These are phyloP conservation scores for Ogataea siamensis DNA, from an alignment of 805 yeast species.

Conservation along the genomic window DNA sequence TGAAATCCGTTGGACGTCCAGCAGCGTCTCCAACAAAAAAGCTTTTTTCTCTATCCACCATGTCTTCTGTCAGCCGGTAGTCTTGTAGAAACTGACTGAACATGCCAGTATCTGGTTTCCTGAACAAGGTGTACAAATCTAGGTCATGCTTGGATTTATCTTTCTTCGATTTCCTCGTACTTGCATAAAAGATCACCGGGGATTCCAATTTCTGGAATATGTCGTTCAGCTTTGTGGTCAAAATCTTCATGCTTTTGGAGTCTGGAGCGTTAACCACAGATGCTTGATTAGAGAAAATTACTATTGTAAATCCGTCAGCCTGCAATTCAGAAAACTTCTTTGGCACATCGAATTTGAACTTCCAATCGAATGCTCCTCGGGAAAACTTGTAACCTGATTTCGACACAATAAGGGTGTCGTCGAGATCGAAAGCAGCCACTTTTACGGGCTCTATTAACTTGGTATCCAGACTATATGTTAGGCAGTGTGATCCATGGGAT, in stretches of 20 bases:
- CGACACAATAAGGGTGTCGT: constrained; percentile 70
- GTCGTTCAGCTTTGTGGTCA: constrained; percentile 41
- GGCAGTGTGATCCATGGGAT: constrained; percentile 16
- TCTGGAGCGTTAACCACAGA: constrained; percentile 46
- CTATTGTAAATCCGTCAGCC: constrained; percentile 36
- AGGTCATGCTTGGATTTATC: constrained; percentile 28
- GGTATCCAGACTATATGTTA: constrained; percentile 7
- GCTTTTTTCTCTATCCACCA: constrained; percentile 44
- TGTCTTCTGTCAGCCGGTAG: constrained; percentile 27
- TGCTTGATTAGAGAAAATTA: constrained; percentile 86
- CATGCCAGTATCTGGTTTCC: constrained; percentile 85
- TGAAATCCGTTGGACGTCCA: constrained; percentile 74
- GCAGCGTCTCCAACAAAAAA: constrained; percentile 96
- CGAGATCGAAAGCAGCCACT: constrained; percentile 81
- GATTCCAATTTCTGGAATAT: constrained; percentile 32
- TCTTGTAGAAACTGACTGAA: constrained; percentile 53
- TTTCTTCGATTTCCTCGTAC: constrained; percentile 52
- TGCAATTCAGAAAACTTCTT: constrained; percentile 25
- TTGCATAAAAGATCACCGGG: constrained; percentile 54
- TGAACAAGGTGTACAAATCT: constrained; percentile 38
- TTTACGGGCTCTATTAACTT: constrained; percentile 24
- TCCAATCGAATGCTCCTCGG: constrained; percentile 69
- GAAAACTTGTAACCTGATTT: constrained; percentile 62
- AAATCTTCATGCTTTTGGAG: constrained; percentile 36
- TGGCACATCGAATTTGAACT: constrained; percentile 41